Base-by-base conservation (phyloP, 2,329 filamentous ascomycete genomes). In the Colletotrichum ledebouriae region DNA sequence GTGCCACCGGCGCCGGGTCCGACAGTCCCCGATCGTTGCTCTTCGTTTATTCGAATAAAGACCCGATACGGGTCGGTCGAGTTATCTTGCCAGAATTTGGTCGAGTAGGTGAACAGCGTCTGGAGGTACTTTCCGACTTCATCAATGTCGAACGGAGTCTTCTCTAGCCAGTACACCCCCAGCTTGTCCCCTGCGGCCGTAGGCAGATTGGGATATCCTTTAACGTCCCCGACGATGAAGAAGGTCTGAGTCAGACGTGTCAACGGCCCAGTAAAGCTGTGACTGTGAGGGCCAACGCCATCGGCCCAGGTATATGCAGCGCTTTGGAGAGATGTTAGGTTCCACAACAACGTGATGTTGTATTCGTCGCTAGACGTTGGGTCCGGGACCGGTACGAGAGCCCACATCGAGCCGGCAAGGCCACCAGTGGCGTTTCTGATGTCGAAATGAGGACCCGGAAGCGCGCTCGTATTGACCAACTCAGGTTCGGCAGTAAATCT, bases 391-490 rank as follows among this genome's bases (percentile, higher is more conserved):
- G 61, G 61, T 9, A 46, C 61, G 12, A 64, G 1, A 15, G 61
- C 61, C 61, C 55, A 64, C 61, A 64, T 59, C 3, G 55, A 58
- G 53, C 61, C 61, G 5, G 34, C 52, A 12, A 64, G 22, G 10
- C 61, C 53, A 4, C 46, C 46, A 15, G 52, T 64, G 3, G 42
- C 61, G 11, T 57, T 58, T 37, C 61, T 59, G 2, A 64, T n/a
- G 6, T 64, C 55, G 11, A 59, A 64, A 47, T 49, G 61, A 15
- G 61, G 61, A 5, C 61, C 61, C 3, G 60, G 60, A 6, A 63
- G 42, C 6, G 60, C 49, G 37, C 17, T 46, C 1, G 10, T 15
- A 29, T 59, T 52, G 34, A 58, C 61, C 1, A 22, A 6, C 6
- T 25, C 53, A 9, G 53, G 53, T 11, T 20, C 20, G 22, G 53